phyloP scores from a whole-genome alignment of 257 asterid species.

The Linaria vulgaris region DNA sequence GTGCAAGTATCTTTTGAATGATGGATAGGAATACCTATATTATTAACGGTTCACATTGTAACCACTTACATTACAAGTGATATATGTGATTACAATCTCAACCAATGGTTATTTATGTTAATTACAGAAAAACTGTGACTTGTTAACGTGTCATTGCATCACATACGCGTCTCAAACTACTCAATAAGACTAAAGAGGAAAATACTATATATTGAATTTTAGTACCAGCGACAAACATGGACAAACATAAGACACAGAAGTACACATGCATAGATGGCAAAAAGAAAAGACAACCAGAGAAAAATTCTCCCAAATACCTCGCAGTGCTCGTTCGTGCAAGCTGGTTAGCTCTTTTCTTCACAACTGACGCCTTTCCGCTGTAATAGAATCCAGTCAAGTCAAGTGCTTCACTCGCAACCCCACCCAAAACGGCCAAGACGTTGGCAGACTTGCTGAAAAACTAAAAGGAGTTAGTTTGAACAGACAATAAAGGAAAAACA shows the following conservation, averaged over 20 bases:
- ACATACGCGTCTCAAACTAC: no score
- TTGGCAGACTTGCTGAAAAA: constrained; percentile 93
- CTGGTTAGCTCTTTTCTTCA: constrained; percentile 54
- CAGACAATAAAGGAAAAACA: constrained; percentile 21
- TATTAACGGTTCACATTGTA: not conserved
- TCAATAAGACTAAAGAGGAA: not conserved
- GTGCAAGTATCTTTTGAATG: not conserved
- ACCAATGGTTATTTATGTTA: not conserved
- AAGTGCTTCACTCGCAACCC: constrained; percentile 96
- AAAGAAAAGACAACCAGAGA: not conserved
- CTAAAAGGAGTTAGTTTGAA: constrained; percentile 27
- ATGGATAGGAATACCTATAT: constrained; percentile 1
- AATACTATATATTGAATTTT: not conserved
- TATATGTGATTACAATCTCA: not conserved
- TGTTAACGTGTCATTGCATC: not conserved
- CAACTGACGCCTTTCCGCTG: constrained; percentile 71
- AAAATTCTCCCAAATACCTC: constrained; percentile 46
- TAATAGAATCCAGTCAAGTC: constrained; percentile 92
- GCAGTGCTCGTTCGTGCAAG: constrained; percentile 80
- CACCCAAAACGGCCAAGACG: constrained; percentile 97
- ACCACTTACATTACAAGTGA: not conserved
- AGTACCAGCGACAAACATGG: not conserved
- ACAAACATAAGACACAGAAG: not conserved
- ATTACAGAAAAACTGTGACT: not conserved
- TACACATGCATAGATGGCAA: not conserved